Conservation (phyloP, 2,329 filamentous ascomycete genomes). For the Pestalotiopsis sp. region DNA sequence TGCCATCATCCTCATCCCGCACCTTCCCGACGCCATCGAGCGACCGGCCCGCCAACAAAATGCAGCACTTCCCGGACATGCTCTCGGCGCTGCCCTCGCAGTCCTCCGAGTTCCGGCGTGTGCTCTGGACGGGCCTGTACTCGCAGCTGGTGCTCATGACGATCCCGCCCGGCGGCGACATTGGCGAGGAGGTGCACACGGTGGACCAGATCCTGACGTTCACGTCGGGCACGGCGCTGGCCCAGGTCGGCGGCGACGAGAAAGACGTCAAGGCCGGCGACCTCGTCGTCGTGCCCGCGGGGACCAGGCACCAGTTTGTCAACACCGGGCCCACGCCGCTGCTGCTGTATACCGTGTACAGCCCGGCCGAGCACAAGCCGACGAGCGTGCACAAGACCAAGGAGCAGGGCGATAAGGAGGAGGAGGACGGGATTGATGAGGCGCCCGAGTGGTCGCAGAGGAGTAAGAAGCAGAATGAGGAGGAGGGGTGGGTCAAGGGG, state of each 20-base stretch:
- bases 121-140: constrained; percentile 63
- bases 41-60: constrained; percentile 50
- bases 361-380: constrained; percentile 62
- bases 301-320: constrained; percentile 67
- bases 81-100: constrained; percentile 52
- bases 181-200: constrained; percentile 65
- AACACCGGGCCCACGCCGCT: constrained; percentile 61
- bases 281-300: constrained; percentile 56
- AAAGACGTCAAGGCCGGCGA: constrained; percentile 45
- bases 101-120: constrained; percentile 61
- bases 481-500: constrained; percentile 52
- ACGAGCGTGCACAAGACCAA: constrained; percentile 64
- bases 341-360: constrained; percentile 65
- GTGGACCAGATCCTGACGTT: constrained; percentile 68
- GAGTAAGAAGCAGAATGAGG: constrained; percentile 60
- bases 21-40: constrained; percentile 30
- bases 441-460: constrained; percentile 60
- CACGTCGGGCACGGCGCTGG: constrained; percentile 59
- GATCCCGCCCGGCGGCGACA: constrained; percentile 63
- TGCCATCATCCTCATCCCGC: constrained; percentile 18
- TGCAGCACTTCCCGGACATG: constrained; percentile 63
- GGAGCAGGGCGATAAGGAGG: constrained; percentile 62
- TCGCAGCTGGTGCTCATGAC: constrained; percentile 67
- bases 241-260: constrained; percentile 60
- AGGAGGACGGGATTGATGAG: constrained; percentile 62